Evolutionary conservation across 192 early-diverging fungal genomes (phyloP).

Genomic region (Linnemannia exigua): DNA sequence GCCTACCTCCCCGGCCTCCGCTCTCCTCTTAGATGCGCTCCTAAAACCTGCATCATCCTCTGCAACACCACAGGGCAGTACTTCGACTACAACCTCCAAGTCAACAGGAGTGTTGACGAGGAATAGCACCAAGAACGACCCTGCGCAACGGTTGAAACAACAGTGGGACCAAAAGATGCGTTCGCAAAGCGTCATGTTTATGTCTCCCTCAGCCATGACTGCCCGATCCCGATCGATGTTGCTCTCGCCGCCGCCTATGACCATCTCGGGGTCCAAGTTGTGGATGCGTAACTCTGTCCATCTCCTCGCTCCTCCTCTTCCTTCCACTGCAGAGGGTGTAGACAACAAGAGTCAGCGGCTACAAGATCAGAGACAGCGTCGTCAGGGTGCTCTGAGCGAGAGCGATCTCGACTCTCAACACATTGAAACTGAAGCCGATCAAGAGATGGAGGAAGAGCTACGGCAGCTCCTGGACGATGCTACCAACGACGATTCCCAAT

Average conservation of each 20-base stretch:
- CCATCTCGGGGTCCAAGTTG: background rate
- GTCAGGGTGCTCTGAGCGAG: background rate
- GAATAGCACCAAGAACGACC: background rate
- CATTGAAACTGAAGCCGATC: background rate
- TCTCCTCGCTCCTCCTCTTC: background rate
- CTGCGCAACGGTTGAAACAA: background rate
- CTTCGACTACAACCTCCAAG: background rate
- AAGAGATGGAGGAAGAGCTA: conserved; percentile 15
- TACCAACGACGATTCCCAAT: background rate
- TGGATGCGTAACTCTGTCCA: background rate
- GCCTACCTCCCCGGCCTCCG: background rate
- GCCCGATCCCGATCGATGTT: background rate
- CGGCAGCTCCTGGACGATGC: background rate
- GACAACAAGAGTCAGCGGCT: background rate
- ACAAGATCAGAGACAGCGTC: background rate
- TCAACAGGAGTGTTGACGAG: background rate
- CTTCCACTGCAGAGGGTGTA: background rate
- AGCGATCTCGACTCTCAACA: background rate
- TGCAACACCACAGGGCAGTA: background rate
- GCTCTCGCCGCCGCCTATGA: background rate
- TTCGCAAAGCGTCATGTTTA: background rate
- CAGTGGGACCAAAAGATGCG: conserved; percentile 5
- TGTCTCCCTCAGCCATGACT: background rate
- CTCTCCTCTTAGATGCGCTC: background rate
- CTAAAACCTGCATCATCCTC: background rate